Base-by-base conservation (phyloP, 805 yeast species). In the Nakazawaea anatomiae region DNA sequence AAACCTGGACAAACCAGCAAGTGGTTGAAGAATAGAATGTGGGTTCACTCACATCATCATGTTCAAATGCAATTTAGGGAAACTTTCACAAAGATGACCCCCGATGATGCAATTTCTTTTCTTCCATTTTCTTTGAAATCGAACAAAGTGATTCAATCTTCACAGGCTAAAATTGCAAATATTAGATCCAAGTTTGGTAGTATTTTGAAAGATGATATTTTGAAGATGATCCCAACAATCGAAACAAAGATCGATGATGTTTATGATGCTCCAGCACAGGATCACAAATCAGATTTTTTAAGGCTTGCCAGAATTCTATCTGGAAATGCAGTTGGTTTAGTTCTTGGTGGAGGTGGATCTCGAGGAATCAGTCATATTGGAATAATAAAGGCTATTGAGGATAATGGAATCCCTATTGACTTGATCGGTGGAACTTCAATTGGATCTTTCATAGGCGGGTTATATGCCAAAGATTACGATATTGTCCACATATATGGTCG, bases 331-430 rank as follows among this genome's bases (percentile, higher is more conserved):
- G 87, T 94, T 40, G 99, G 98, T 0, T 71, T 94, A 18, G 97
- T 92, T 5, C 72, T 92, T 4, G 99, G 99, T 6, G 99, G 99
- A 11, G 99, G 99, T 40, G 99, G 99, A 42, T 96, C 98, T 0
- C 75, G 98, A 58, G 99, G 99, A 1, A 75, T 92, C 11, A 80
- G 96, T 11, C 99, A 92, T 64, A 74, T 92, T 40, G 99, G 99
- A 4, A 85, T 94, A 3, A 79, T 92, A n/a, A 80, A 82, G 47
- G 96, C 97, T 0, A 69, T 92, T 8, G 98, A 92, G 64, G 95
- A 88, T 55, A 82, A 83, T 50, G 97, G 97, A 0, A 87, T 92
- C 11, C 99, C 99, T 0, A 83, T 94, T 38, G 99, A 92, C 67
- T 72, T 91, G 54, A 80, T 92, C 47, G 99, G 99, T 1, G 99